Conservation (phyloP, 306 rosid genomes). For the Casuarina glauca region DNA sequence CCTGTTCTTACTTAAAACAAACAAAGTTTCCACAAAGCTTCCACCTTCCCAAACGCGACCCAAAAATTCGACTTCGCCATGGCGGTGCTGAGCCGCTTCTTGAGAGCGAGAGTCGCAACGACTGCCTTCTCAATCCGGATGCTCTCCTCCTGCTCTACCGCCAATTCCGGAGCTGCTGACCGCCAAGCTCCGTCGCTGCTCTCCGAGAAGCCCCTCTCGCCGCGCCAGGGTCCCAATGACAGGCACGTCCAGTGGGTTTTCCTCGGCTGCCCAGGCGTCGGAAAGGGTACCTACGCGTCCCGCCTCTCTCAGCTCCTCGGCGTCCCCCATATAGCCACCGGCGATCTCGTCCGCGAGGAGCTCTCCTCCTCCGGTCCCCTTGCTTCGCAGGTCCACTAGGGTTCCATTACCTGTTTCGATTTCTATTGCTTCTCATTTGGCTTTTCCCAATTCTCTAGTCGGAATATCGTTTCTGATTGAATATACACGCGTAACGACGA, state of each 20-base stretch:
- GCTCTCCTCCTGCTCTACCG: slow-evolving; percentile 24
- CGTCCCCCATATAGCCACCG: slow-evolving; percentile 93
- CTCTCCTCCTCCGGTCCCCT: slow-evolving; percentile 80
- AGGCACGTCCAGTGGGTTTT: slow-evolving; percentile 84
- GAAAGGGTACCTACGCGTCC: slow-evolving; percentile 90
- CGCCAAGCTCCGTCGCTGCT: slow-evolving; percentile 29
- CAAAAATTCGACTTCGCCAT: slow-evolving; percentile 20
- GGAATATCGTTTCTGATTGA: background rate
- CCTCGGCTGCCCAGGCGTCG: slow-evolving; percentile 95
- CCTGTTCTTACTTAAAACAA: too few species aligned
- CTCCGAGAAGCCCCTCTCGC: slow-evolving; percentile 23
- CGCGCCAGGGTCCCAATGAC: slow-evolving; percentile 46
- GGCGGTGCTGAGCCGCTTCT: slow-evolving; percentile 75
- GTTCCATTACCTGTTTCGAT: background rate
- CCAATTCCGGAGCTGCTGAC: slow-evolving; percentile 31
- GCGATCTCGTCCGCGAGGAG: slow-evolving; percentile 94
- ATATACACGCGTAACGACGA: background rate
- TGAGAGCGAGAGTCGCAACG: slow-evolving; percentile 15
- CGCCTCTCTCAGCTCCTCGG: slow-evolving; percentile 81
- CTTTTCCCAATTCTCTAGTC: background rate
- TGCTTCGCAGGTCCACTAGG: slow-evolving; percentile 52
- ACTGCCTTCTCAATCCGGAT: slow-evolving; percentile 25
- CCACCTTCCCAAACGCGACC: background rate
- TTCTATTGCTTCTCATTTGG: background rate
- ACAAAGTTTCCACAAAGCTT: background rate